Base-by-base conservation (phyloP, 257 asterid species). In the Buddleja alternifolia region DNA sequence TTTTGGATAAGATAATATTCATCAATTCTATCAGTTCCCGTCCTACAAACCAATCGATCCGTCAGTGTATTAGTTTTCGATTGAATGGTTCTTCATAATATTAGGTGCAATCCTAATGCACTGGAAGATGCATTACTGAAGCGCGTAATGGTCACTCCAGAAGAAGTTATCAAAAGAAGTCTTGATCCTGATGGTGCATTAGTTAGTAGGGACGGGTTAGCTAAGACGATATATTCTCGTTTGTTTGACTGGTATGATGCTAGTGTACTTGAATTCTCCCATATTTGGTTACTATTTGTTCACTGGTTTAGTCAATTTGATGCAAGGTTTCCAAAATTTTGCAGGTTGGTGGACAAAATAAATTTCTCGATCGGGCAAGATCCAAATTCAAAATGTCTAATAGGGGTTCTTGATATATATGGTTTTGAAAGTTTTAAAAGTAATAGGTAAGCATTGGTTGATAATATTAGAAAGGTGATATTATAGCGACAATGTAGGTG, bases 121-220 rank as follows among this genome's bases (percentile, higher is more conserved):
- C 71, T 92, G 78, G 89, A 87, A 82, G 94, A 89, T 80, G 97
- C 96, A 71, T 61, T 89, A 73, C 63, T 92, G 88, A 92, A 75
- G 82, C 96, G 97, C 71, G 96, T 89, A 70, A 87, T 92, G 97
- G 92, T 89, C 75, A 89, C 96, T 53, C 97, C 96, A 50, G 97
- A 92, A 84, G 97, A 91, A 77, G 97, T 92, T 72, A 92, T 89
- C 67, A 89, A 84, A 80, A 89, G 90, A 85, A 85, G 97, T 85
- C 97, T 92, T 63, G 95, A 92, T 81, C 96, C 96, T 70, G 79
- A 81, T 70, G 93, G 82, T 60, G 97, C 97, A 66, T 40, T 75
- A 45, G 88, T 85, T 69, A 89, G 97, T 72, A 89, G 97, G 77
- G 97, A 92, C 73, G 96, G 96, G 32, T 81, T 92, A 80, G 96